Evolutionary conservation across 73 alveolate species (phyloP).

Genomic region (Paramecium sexaurelia): DNA sequence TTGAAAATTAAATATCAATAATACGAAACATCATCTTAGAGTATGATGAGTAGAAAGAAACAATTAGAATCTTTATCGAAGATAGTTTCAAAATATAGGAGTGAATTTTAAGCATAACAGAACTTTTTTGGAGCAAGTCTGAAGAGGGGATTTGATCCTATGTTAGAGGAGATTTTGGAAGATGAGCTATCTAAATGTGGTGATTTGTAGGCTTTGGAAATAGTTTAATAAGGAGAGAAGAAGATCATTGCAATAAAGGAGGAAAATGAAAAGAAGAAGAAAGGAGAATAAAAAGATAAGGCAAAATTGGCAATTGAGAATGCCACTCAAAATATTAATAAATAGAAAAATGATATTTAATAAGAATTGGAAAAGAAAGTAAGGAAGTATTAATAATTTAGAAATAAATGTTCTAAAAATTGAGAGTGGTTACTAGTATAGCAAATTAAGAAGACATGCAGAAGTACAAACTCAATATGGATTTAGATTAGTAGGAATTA

Average conservation of each 20-base stretch:
- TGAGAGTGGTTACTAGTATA: not conserved
- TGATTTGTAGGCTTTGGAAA: not conserved
- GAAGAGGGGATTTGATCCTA: conserved; percentile 31
- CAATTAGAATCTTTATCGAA: conserved; percentile 35
- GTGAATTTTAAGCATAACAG: not conserved
- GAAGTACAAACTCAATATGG: not conserved
- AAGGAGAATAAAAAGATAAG: not conserved
- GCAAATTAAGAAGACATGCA: not conserved
- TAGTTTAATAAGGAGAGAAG: not conserved
- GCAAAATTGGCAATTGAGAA: not conserved
- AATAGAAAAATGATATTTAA: not conserved
- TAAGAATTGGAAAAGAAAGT: not conserved
- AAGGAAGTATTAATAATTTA: not conserved
- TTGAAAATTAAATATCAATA: not conserved
- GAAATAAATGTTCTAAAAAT: conserved; percentile 15
- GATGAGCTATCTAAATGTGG: conserved; percentile 28
- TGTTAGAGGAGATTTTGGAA: conserved; percentile 25
- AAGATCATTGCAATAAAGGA: not conserved
- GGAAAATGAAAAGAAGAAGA: not conserved
- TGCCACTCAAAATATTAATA: not conserved
- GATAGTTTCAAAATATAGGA: not conserved
- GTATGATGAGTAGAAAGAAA: not conserved
- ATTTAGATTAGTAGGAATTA: not conserved
- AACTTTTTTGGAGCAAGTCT: conserved; percentile 33
- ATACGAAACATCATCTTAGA: not conserved